Evolutionary conservation across 352 stramenopile genomes (phyloP), one percentile per base, ranked within the genome.

Genomic region (Pythium angustatum): DNA sequence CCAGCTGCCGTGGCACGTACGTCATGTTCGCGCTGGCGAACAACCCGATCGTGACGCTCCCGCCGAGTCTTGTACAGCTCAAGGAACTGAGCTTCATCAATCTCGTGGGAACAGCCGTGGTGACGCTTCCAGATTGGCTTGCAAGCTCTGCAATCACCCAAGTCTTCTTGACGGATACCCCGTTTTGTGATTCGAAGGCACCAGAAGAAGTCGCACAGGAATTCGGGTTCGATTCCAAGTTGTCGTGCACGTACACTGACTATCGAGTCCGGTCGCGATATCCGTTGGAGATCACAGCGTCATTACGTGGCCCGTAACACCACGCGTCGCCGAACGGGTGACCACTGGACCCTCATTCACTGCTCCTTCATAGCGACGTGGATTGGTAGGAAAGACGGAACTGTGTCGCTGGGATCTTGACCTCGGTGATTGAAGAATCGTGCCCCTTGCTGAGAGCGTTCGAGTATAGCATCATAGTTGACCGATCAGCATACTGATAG

Each of bases 111-210:
- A 55, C 55, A 2, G 15, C 5, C 2, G 27, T 62, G 10, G 26
- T n/a, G 2, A 17, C 19, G 2, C 12, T 47, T 4, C 55, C 43
- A 3, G 40, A 43, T 1, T 62, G 31, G 57, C 21, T 47, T 2
- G 21, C 41, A 27, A 34, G 14, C 33, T 27, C 36, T 14, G 22
- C 6, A 1, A 45, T n/a, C 33, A 5, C 34, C 1, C 58, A 51
- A 2, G 28, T 65, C 21, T 58, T 33, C 19, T n/a, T 58, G 17
- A 24, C 5, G 2, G 49, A 19, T 5, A 58, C 58, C 2, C 58
- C 58, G 31, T 65, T 65, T 31, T 65, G 58, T 21, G 11, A 36
- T 14, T 28, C 43, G 31, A 22, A 40, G 17, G 44, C 43, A 8
- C 10, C 7, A 1, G 48, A 30, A 10, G 48, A 41, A 3, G 24